Evolutionary conservation across 169 alveolate species (phyloP), one percentile per base, ranked within the genome.

Genomic region (Cytauxzoon felis): DNA sequence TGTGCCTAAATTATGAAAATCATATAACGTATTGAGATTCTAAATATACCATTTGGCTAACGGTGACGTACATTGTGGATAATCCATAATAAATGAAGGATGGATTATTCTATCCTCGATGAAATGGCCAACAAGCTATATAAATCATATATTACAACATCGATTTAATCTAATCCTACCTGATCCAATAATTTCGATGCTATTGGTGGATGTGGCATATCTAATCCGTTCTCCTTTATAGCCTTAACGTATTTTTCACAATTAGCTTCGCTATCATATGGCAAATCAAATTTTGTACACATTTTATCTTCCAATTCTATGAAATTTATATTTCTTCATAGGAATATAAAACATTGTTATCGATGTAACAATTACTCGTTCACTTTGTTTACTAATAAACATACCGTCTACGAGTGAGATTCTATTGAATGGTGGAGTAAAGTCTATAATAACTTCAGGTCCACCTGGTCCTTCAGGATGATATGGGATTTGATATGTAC

Each of bases 11-110:
- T n/a, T 9, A 13, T 47, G 56, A 19, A 9, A 47, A 45, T 47
- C 24, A 24, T 49, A 4, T 49, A 3, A 18, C n/a, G 21, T 50
- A 30, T 19, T 19, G n/a, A 18, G 13, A 2, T 21, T 5, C 27
- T 18, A n/a, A 30, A 23, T 32, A 72, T 93, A 97, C 95, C 95
- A 96, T 89, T 98, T 98, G 40, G 99, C 98, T 52, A 97, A 92
- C 7, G 99, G 99, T 57, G 97, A 90, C 99, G 97, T 97, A 64
- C 97, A 90, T 92, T 95, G 97, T 29, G 99, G 99, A 64, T 95
- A 98, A 70, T 98, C 99, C 41, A 92, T 94, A 61, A 97, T 92
- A 88, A 95, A 97, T 5, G 98, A 91, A 1, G 99, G 99, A 45
- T 72, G 64, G 61, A 88, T 84, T 78, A 96, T 95, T 57, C 93